phyloP scores from a whole-genome alignment of 805 yeast genomes.

The Metschnikowia colocasiae region DNA sequence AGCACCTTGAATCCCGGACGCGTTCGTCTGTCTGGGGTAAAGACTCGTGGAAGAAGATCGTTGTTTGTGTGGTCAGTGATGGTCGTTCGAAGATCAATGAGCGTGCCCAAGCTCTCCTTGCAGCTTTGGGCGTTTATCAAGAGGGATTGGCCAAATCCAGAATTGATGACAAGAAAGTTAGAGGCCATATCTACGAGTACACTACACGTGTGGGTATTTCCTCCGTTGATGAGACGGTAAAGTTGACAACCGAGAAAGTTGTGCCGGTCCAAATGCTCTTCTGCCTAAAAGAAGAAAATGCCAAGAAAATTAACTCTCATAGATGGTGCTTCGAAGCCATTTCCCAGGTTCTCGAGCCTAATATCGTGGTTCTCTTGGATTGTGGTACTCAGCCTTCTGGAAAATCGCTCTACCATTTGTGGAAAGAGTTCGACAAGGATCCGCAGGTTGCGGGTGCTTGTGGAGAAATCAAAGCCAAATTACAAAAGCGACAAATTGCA shows the following conservation, averaged over 20 bases:
- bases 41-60: slow-evolving; percentile 92
- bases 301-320: slow-evolving; percentile 89
- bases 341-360: slow-evolving; percentile 77
- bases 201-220: slow-evolving; percentile 85
- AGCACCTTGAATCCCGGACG: slow-evolving; percentile 62
- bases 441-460: slow-evolving; percentile 94
- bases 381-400: slow-evolving; percentile 92
- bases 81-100: slow-evolving; percentile 84
- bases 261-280: slow-evolving; percentile 85
- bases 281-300: slow-evolving; percentile 85
- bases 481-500: slow-evolving; percentile 47
- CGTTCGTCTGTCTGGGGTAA: slow-evolving; percentile 81
- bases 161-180: slow-evolving; percentile 77
- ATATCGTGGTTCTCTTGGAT: slow-evolving; percentile 78
- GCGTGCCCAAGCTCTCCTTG: slow-evolving; percentile 72
- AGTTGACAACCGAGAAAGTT: slow-evolving; percentile 48
- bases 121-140: slow-evolving; percentile 88
- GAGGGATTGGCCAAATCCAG: slow-evolving; percentile 93
- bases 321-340: slow-evolving; percentile 96
- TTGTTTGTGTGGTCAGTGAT: slow-evolving; percentile 84
- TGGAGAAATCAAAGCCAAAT: slow-evolving; percentile 70
- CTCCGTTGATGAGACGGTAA: slow-evolving; percentile 50
- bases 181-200: slow-evolving; percentile 88
- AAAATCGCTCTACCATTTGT: slow-evolving; percentile 79
- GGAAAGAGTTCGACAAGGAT: slow-evolving; percentile 79